phyloP scores from a whole-genome alignment of 768 basidiomycete species.

The Boletus fagicola region DNA sequence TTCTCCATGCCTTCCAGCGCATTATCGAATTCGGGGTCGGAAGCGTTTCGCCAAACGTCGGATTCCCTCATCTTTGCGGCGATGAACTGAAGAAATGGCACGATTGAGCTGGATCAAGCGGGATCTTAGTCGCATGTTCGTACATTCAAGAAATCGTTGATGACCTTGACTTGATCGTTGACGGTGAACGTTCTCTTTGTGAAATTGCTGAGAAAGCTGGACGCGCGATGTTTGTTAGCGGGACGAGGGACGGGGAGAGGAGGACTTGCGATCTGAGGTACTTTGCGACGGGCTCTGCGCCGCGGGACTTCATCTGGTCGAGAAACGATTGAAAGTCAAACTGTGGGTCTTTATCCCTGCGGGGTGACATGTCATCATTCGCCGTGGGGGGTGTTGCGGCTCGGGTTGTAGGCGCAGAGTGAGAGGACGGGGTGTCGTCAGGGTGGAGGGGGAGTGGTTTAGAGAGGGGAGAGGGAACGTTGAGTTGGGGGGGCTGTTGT shows the following conservation, averaged over 20 bases:
- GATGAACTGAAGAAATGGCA: slow-evolving; percentile 68
- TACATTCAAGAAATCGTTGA: slow-evolving; percentile 89
- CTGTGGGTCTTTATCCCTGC: slow-evolving; percentile 40
- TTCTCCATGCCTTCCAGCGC: slow-evolving; percentile 99
- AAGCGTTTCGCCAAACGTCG: slow-evolving; percentile 78
- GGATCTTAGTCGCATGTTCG: slow-evolving; percentile 2
- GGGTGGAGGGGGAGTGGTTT: neutral
- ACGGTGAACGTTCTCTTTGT: slow-evolving; percentile 89
- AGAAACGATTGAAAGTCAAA: slow-evolving; percentile 96
- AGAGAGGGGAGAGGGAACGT: neutral
- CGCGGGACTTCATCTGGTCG: slow-evolving; percentile 87
- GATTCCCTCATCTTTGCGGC: slow-evolving; percentile 78
- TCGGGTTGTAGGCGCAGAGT: slow-evolving; percentile 20
- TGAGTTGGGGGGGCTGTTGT: neutral
- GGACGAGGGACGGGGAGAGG: neutral
- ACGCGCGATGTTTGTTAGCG: neutral
- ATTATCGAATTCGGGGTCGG: slow-evolving; percentile 88
- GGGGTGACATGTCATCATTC: slow-evolving; percentile 20
- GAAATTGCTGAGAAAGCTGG: slow-evolving; percentile 91
- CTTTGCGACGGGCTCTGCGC: slow-evolving; percentile 90
- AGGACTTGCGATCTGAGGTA: slow-evolving; percentile 87
- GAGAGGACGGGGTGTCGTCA: neutral
- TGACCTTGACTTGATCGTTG: slow-evolving; percentile 91
- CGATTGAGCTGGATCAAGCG: slow-evolving; percentile 11
- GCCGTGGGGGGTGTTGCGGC: slow-evolving; percentile 25